Evolutionary conservation across 2,329 filamentous ascomycete genomes (phyloP).

Genomic region (Neofusicoccum parvum): DNA sequence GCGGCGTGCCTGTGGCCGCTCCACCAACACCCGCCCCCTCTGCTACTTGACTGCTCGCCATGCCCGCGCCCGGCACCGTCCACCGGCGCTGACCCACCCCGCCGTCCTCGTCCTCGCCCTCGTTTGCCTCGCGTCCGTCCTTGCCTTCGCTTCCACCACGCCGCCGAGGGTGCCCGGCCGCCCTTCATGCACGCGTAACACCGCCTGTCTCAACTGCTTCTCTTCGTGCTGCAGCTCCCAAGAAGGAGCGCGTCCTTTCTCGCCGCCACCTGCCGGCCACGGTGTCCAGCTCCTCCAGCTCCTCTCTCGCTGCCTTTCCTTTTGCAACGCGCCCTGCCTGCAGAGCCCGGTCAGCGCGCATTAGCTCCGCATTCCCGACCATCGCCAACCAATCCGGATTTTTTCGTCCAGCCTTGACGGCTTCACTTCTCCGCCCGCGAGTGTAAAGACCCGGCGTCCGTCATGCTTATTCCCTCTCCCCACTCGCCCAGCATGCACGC

Average conservation of each 20-base stretch:
- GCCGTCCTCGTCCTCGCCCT: background rate
- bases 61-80: background rate
- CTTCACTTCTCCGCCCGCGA: constrained; percentile 27
- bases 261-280: constrained; percentile 13
- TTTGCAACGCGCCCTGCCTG: constrained; percentile 1
- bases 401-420: constrained; percentile 16
- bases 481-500: constrained; percentile 44
- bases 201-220: constrained; percentile 10
- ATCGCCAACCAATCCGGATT: constrained; percentile 9
- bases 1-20: background rate
- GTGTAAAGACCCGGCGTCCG: background rate
- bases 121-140: background rate
- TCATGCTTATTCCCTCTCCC: constrained; percentile 19
- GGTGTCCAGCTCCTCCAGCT: background rate
- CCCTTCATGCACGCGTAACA: constrained; percentile 3
- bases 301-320: constrained; percentile 1
- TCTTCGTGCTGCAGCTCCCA: background rate
- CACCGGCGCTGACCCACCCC: background rate
- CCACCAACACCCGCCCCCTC: background rate
- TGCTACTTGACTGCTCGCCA: background rate
- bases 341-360: constrained; percentile 6
- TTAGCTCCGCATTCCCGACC: constrained; percentile 4
- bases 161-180: background rate
- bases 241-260: background rate
- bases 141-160: background rate